Percentiles rank a stretch among this genome's conserved stretches.
These are phyloP conservation scores for Penicillium pulvis DNA, from an alignment of 495 filamentous ascomycete genomes.

Conservation along the genomic window DNA sequence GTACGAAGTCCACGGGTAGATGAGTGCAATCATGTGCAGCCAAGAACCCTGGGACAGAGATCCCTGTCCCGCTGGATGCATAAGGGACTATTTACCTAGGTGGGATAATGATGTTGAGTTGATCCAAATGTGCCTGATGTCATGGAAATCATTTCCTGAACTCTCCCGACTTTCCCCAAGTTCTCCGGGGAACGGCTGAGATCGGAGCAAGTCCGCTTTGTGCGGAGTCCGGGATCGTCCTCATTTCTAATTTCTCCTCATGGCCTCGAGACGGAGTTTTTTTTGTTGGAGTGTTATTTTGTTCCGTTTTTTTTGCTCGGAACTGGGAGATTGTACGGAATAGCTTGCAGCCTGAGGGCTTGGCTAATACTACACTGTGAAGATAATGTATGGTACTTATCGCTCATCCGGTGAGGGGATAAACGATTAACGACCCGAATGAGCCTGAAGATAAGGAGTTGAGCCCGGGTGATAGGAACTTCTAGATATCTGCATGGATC, in stretches of 20 bases:
- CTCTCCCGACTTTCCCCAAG: background rate
- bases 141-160: background rate
- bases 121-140: background rate
- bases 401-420: too few species aligned
- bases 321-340: too few species aligned
- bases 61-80: background rate
- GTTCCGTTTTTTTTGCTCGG: too few species aligned
- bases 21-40: background rate
- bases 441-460: too few species aligned
- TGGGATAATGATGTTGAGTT: background rate
- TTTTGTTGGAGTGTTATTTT: background rate
- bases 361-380: too few species aligned
- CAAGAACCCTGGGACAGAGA: background rate
- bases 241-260: background rate
- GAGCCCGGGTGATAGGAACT: too few species aligned
- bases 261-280: background rate
- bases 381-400: too few species aligned
- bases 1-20: background rate
- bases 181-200: slow-evolving; percentile 18
- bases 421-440: too few species aligned
- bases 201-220: slow-evolving; percentile 23
- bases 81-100: background rate
- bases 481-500: too few species aligned
- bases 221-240: slow-evolving; percentile 17
- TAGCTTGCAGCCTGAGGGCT: too few species aligned